Base-by-base conservation (phyloP, 106 monocot genomes). In the Acanthochlamys bracteata region DNA sequence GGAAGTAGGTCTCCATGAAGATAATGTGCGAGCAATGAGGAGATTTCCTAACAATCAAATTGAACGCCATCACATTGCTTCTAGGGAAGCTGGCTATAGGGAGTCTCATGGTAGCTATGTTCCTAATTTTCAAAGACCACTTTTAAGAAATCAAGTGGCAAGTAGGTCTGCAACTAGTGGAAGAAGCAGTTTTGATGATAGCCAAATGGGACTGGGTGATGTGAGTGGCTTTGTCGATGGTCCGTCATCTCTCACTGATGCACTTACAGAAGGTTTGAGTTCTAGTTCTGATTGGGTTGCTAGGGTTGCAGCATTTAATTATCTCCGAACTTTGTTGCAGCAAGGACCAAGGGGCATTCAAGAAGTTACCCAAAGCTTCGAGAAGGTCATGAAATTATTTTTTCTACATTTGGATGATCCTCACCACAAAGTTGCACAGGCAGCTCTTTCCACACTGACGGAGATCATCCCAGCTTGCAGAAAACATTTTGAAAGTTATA, bases 341-440 rank as follows among this genome's bases (percentile, higher is more conserved):
- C 98, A 92, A 78, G 98, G 98, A 1, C 75, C 78, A 26, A 99
- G 68, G 65, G 92, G 92, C 59, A 65, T 99, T 73, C 85, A 85
- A 69, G 98, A 99, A 75, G 82, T 92, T 41, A 83, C 76, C 7
- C 98, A 99, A 61, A 92, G 67, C 59, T 89, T 99, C 81, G 98
- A 99, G 71, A 99, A 99, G 79, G 89, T 99, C 39, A 99, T 99
- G 98, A 99, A 99, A 47, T 60, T 99, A 23, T 99, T 99, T 76
- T 99, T 99, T 54, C 85, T 85, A 66, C 79, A 99, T 62, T 82
- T 99, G 70, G 98, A 92, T 79, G 98, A 99, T 82, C 98, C 92
- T 64, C 98, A 99, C 69, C 98, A 99, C 59, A 99, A 99, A 83
- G 98, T 99, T 83, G 98, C 98, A 61, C 92, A 99, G 66, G 98